Percentiles rank a stretch among this genome's conserved stretches.
Evolutionary conservation across 2,329 filamentous ascomycete species (phyloP).

Genomic region (Fusarium sp.): DNA sequence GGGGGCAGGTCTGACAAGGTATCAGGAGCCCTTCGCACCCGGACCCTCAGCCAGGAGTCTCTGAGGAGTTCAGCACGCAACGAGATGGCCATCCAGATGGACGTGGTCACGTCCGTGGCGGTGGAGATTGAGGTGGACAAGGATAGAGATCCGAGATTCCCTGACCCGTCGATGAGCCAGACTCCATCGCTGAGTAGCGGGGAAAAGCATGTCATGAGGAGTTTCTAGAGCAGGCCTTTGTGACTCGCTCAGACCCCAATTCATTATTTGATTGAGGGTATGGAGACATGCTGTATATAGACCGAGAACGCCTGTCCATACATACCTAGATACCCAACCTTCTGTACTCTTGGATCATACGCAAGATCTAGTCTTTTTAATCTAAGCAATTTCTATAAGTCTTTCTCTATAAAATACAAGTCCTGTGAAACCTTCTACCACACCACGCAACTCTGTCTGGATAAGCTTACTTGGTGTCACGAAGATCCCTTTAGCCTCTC

Average conservation of each 20-base stretch:
- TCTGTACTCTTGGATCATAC: neutral
- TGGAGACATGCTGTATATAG: slow-evolving; percentile 5
- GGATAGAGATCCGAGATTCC: slow-evolving; percentile 39
- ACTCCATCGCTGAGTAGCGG: slow-evolving; percentile 39
- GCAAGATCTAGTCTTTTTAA: neutral
- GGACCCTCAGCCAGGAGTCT: slow-evolving; percentile 46
- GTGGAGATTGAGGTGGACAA: slow-evolving; percentile 51
- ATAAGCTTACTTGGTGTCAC: slow-evolving; percentile 8
- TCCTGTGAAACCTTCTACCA: neutral
- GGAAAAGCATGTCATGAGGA: slow-evolving; percentile 22
- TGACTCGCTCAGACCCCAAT: neutral
- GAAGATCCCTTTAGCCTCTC: slow-evolving; percentile 49
- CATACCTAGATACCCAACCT: neutral
- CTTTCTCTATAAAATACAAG: neutral
- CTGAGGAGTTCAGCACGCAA: slow-evolving; percentile 42
- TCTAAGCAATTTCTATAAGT: neutral
- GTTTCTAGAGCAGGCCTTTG: slow-evolving; percentile 2
- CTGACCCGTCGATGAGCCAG: slow-evolving; percentile 34
- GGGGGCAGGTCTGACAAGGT: slow-evolving; percentile 12
- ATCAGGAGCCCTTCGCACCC: neutral
- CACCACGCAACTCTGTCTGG: neutral
- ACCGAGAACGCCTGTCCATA: neutral
- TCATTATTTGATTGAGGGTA: slow-evolving; percentile 1
- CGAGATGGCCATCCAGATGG: slow-evolving; percentile 54
- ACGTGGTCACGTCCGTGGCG: slow-evolving; percentile 55